Conservation (phyloP, 2,329 filamentous ascomycete species). For the Aspergillus versicolor region DNA sequence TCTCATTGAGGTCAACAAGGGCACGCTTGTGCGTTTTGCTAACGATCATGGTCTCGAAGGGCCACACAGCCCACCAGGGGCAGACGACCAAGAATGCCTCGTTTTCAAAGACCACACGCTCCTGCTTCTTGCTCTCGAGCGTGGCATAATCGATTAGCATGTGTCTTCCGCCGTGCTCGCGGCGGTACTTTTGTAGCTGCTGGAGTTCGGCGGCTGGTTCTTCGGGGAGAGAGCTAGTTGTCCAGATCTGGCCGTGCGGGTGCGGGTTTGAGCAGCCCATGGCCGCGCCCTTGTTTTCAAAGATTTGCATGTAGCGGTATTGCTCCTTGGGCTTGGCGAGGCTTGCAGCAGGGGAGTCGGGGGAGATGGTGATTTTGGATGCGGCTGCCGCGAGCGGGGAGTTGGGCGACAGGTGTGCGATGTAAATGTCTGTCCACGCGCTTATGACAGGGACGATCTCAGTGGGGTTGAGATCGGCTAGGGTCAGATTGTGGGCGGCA, state of each 20-base stretch:
- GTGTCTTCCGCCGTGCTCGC: conserved; percentile 69
- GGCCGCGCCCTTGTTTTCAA: conserved; percentile 95
- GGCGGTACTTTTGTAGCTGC: conserved; percentile 75
- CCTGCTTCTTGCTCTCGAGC: conserved; percentile 76
- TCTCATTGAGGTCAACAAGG: conserved; percentile 73
- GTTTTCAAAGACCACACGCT: conserved; percentile 88
- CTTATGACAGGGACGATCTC: conserved; percentile 82
- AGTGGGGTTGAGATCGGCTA: conserved; percentile 77
- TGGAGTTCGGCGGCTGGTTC: conserved; percentile 78
- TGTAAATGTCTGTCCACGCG: conserved; percentile 90
- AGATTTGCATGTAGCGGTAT: conserved; percentile 98
- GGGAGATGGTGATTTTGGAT: conserved; percentile 47
- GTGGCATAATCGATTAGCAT: conserved; percentile 83
- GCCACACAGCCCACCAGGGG: conserved; percentile 98
- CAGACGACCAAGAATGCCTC: conserved; percentile 80
- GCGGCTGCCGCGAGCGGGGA: conserved; percentile 61
- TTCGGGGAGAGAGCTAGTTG: conserved; percentile 84
- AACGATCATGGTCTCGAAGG: conserved; percentile 90
- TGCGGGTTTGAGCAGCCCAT: conserved; percentile 99
- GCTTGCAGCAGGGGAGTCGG: conserved; percentile 45
- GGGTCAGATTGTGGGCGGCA: conserved; percentile 81
- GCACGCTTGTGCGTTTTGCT: conserved; percentile 80
- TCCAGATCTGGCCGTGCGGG: conserved; percentile 96
- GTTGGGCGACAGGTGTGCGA: conserved; percentile 70
- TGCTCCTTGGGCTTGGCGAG: conserved; percentile 65